Base-by-base conservation (phyloP, 2,329 filamentous ascomycete genomes). In the Grosmannia penicillata region DNA sequence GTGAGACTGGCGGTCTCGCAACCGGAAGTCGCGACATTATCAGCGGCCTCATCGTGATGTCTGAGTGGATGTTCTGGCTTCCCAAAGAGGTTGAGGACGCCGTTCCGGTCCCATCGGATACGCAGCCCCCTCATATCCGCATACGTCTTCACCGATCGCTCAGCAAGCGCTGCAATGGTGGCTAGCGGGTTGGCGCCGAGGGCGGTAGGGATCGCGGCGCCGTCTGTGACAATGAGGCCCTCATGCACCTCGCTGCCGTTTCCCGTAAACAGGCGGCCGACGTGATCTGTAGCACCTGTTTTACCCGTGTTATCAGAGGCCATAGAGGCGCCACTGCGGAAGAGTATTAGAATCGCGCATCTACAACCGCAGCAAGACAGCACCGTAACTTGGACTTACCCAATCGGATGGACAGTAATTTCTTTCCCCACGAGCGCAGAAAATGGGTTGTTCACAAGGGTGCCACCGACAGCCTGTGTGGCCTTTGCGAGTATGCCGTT, bases 141-240 rank as follows among this genome's bases (percentile, higher is more conserved):
- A 36, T 69, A 68, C 6, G 62, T 51, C 37, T 72, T 67, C 7
- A 80, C 65, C 0, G 70, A 70, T 9, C 78, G 62, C 54, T 82
- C 78, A 0, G 78, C 75, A 17, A 83, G 63, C 3, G 78, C 77
- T 1, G 75, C 69, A 45, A 82, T 82, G 1, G 77, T 82, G 2
- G 77, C 78, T 37, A 79, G 67, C 0, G 78, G 77, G 48, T 82
- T 82, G 4, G 75, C 72, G 13, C 75, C 68, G 3, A 82, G 58
- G 1, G 77, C 68, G 8, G 68, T 66, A 0, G 78, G 77, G 14
- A 82, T 66, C 1, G 73, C 56, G 3, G 76, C 63, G 8, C 60
- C 75, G 49, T 82, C 78, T 0, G 69, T 70, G 23, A 78, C 70
- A 15, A 79, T 61, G 2, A 82, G 60, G 1, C 75, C 76, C 0